These are phyloP conservation scores for Botrytis byssoidea DNA, from an alignment of 2,329 filamentous ascomycete species.

Conservation along the genomic window DNA sequence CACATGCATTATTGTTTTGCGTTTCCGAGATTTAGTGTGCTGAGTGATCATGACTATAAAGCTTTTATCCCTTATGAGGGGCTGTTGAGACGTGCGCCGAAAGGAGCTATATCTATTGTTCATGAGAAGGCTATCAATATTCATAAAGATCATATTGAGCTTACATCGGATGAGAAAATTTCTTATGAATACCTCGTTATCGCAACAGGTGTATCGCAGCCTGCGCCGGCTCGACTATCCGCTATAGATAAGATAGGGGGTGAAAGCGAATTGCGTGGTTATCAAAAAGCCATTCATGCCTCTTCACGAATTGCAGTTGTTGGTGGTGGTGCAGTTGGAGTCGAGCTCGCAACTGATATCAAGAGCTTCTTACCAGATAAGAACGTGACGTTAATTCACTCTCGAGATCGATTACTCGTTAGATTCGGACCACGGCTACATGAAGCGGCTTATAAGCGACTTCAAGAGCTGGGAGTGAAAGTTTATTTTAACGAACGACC, in stretches of 20 bases:
- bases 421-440: background rate
- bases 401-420: background rate
- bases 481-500: background rate
- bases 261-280: background rate
- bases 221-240: background rate
- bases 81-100: background rate
- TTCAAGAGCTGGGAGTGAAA: background rate
- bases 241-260: background rate
- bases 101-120: background rate
- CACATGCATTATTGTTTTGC: background rate
- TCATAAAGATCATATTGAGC: background rate
- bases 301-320: background rate
- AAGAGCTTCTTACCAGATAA: background rate
- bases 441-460: background rate
- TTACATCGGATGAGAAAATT: background rate
- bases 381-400: background rate
- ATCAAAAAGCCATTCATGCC: background rate
- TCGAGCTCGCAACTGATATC: background rate
- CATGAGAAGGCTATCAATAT: background rate
- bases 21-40: background rate
- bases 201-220: background rate
- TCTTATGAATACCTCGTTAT: background rate
- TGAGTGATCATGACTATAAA: background rate
- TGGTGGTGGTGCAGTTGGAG: background rate
- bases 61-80: background rate